Evolutionary conservation across 2,329 filamentous ascomycete species (phyloP).

Genomic region (Pyricularia grisea): DNA sequence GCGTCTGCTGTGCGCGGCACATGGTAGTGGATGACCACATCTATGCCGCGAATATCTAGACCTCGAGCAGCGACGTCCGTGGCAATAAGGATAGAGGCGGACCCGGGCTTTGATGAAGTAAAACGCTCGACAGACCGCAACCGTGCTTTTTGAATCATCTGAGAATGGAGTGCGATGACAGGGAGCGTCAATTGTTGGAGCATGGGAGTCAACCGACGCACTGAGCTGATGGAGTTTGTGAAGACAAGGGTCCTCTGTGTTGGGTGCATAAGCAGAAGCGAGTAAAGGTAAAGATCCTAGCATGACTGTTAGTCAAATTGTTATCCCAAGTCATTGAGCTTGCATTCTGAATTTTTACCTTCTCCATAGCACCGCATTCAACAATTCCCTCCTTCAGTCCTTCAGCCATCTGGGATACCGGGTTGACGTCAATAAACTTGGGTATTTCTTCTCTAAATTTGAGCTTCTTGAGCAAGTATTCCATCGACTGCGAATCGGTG

Average conservation of each 20-base stretch:
- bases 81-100: constrained; percentile 65
- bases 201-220: constrained; percentile 75
- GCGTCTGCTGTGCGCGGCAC: constrained; percentile 83
- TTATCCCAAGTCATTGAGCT: too few species aligned
- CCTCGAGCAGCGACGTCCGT: constrained; percentile 92
- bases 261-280: constrained; percentile 73
- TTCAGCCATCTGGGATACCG: constrained; percentile 77
- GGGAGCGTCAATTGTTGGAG: constrained; percentile 74
- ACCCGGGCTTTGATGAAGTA: constrained; percentile 47
- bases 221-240: constrained; percentile 90
- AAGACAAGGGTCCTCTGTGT: constrained; percentile 80
- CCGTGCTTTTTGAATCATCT: constrained; percentile 93
- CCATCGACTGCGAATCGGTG: constrained; percentile 73
- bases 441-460: constrained; percentile 79
- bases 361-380: constrained; percentile 88
- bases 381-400: constrained; percentile 81
- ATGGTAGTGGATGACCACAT: constrained; percentile 91
- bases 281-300: constrained; percentile 85
- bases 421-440: constrained; percentile 88
- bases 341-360: constrained; percentile 39
- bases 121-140: constrained; percentile 90
- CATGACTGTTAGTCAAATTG: constrained; percentile 10
- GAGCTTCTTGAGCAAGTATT: constrained; percentile 83
- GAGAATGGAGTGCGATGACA: constrained; percentile 74
- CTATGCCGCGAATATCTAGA: constrained; percentile 83